Evolutionary conservation across 352 stramenopile genomes (phyloP).

Genomic region (Phytopythium delawarense): DNA sequence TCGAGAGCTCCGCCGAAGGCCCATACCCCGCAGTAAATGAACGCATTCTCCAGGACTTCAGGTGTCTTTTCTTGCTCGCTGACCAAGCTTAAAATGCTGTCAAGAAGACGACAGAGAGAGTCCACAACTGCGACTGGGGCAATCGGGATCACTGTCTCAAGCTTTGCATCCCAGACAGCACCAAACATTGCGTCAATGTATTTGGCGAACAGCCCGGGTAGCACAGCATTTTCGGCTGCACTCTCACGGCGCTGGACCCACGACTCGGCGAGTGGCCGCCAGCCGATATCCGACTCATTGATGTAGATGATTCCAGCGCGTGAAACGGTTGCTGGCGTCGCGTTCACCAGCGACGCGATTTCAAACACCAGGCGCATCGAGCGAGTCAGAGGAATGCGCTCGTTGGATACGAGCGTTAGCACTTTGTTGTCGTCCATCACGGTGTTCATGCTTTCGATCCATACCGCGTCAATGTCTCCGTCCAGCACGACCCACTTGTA

Average conservation of each 20-base stretch:
- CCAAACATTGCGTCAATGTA: conserved; percentile 88
- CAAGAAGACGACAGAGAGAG: conserved; percentile 93
- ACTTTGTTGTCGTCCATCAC: conserved; percentile 94
- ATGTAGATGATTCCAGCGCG: conserved; percentile 96
- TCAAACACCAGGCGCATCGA: conserved; percentile 97
- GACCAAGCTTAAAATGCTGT: conserved; percentile 84
- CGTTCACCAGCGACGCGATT: conserved; percentile 95
- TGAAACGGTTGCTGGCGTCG: conserved; percentile 95
- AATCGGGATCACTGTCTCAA: conserved; percentile 50
- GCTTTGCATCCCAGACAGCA: conserved; percentile 67
- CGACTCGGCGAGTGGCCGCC: conserved; percentile 92
- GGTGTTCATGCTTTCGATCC: conserved; percentile 93
- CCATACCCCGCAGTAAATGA: conserved; percentile 94
- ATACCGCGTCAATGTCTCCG: conserved; percentile 93
- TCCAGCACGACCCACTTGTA: conserved; percentile 91
- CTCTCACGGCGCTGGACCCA: conserved; percentile 87
- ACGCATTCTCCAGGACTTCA: conserved; percentile 92
- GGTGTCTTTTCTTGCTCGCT: conserved; percentile 75
- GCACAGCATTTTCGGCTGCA: conserved; percentile 70
- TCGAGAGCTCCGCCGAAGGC: conserved; percentile 94
- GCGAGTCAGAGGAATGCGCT: conserved; percentile 94
- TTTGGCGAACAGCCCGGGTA: conserved; percentile 91
- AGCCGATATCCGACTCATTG: conserved; percentile 91
- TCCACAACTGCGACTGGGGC: conserved; percentile 67
- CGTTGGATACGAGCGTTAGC: conserved; percentile 96